Percentiles rank a stretch among this genome's conserved stretches.
Evolutionary conservation across 805 yeast species (phyloP).

Genomic region (Wickerhamia fluorescens): DNA sequence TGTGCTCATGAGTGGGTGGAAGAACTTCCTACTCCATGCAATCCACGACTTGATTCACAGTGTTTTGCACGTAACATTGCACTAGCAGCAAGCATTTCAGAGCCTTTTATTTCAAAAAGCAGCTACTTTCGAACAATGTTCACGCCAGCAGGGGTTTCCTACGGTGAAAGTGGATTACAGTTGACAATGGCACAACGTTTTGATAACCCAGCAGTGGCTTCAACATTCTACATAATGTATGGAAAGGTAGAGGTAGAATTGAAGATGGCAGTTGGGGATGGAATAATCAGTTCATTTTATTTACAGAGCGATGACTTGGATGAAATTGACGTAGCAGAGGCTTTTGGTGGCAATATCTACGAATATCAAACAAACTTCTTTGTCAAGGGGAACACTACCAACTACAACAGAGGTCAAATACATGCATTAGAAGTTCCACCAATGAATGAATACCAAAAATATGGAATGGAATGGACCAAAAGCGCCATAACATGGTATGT

Average conservation of each 20-base stretch:
- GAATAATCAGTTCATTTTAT: constrained; percentile 33
- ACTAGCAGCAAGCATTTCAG: constrained; percentile 7
- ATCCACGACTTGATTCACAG: constrained; percentile 6
- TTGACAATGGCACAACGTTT: constrained; percentile 8
- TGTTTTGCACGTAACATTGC: constrained; percentile 24
- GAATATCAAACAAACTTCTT: constrained; percentile 33
- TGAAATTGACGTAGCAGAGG: constrained; percentile 34
- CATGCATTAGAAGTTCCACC: constrained; percentile 21
- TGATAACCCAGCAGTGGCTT: constrained; percentile 10
- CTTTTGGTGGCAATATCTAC: constrained; percentile 28
- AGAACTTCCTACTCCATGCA: no score
- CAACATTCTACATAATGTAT: constrained; percentile 18
- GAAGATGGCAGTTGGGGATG: constrained; percentile 24
- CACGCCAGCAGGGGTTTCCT: no score
- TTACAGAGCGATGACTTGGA: constrained; percentile 38
- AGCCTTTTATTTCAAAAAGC: no score
- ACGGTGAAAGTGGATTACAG: constrained; percentile 8
- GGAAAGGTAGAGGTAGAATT: constrained; percentile 34
- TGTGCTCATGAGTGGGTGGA: no score
- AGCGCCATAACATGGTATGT: constrained; percentile 20
- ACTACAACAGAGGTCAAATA: constrained; percentile 29
- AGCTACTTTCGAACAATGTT: neutral
- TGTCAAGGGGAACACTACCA: constrained; percentile 31
- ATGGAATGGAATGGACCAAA: constrained; percentile 31
- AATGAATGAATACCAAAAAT: constrained; percentile 16